Base-by-base conservation (phyloP, 2,329 filamentous ascomycete species). In the Peltaster fructicola region DNA sequence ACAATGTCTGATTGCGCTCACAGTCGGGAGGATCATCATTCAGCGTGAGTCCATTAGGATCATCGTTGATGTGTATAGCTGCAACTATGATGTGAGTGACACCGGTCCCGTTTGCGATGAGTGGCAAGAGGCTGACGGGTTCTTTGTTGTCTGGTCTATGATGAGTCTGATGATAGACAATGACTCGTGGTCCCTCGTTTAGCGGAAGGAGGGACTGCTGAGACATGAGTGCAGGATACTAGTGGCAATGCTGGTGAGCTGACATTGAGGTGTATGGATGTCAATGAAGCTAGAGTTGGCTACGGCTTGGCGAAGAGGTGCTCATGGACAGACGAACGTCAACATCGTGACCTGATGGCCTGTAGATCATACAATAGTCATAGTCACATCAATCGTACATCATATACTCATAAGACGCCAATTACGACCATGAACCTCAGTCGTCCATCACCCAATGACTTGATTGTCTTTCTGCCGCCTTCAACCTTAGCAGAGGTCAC, bases 41-140 rank as follows among this genome's bases (percentile, higher is more conserved):
- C 35, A 92, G 65, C 0, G 73, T 79, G 38, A 85, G 64, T 30
- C 68, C 60, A 6, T 59, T 59, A 1, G 77, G 69, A 5, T 64
- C 59, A 17, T 57, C 57, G 48, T 88, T 84, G 38, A 93, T 56
- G 51, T 93, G 84, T 31, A 93, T 69, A 8, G 84, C 82, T 5
- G 79, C 80, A 23, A 93, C 54, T 38, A 91, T 84, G 31, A 92
- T 61, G 52, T 93, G 84, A 0, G 84, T 91, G 24, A 70, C 52
- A 6, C 66, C 65, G 4, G 68, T 71, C 33, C 62, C 56, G 32
- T 68, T 58, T 19, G 58, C 57, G 26, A 72, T 45, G 20, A 76
- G 54, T 0, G 72, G 71, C 1, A 73, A 56, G 33, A 76, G 54
- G 5, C 69, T 72, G 32, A 73, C 59, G 34, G 65, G 64, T 15